These are phyloP conservation scores for Ormosia emarginata DNA, from an alignment of 306 rosid species.

Conservation along the genomic window DNA sequence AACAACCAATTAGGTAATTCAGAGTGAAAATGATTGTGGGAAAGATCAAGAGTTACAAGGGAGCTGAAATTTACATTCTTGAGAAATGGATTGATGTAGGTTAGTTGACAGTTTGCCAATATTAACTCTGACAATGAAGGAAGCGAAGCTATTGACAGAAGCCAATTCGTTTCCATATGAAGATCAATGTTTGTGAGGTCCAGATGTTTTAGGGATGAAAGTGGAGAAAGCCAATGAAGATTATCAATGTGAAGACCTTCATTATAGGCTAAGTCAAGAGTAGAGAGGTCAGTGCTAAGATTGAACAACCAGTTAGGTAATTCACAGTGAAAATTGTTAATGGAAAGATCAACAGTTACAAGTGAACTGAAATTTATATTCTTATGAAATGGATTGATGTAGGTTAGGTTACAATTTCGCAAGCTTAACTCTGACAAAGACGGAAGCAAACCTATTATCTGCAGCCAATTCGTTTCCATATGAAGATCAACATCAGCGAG, in stretches of 20 bases:
- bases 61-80: background rate
- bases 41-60: background rate
- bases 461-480: background rate
- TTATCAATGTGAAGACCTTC: background rate
- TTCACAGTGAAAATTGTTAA: background rate
- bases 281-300: too few species aligned
- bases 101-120: background rate
- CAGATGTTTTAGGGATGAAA: background rate
- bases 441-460: background rate
- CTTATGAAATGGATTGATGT: background rate
- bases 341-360: background rate
- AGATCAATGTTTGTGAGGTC: background rate
- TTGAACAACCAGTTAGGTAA: background rate
- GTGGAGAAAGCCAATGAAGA: background rate
- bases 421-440: background rate
- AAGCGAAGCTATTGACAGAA: background rate
- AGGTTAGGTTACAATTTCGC: background rate
- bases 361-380: background rate
- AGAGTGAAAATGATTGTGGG: background rate
- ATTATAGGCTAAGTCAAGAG: background rate
- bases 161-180: background rate
- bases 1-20: background rate
- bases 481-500: background rate
- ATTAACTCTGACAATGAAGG: background rate
- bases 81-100: background rate